Base-by-base conservation (phyloP, 495 filamentous ascomycete species). In the Hypoxylon fuscum region DNA sequence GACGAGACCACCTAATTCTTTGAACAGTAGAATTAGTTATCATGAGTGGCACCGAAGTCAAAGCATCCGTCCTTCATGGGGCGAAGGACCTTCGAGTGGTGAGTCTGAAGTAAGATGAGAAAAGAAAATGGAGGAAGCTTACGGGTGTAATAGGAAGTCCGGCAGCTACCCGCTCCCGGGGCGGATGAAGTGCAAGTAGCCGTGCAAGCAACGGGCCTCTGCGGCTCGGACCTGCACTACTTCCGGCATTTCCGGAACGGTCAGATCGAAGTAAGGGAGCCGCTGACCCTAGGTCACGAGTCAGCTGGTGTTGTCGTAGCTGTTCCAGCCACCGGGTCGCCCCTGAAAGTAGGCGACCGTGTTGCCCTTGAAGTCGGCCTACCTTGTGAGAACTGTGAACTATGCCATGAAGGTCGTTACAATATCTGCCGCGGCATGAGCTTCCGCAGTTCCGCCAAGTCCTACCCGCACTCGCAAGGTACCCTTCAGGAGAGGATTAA, bases 321-420 rank as follows among this genome's bases (percentile, higher is more conserved):
- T 22, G 76, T 86, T n/a, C 14, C 83, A 82, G n/a, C 10, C 15
- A 17, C 66, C 79, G 2, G 83, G 17, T 72, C 74, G 0, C 40
- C 61, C 8, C 63, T 88, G 11, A 65, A 73, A 23, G 42, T 74
- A 62, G 91, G 90, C 31, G 91, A 95, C 70, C 83, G 84, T 21
- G 90, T 95, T n/a, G 90, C 89, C 0, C 78, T 95, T 14, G 91
- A 95, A 77, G 89, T 92, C 66, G 90, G 90, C n/a, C 74, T 91
- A 7, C 90, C 90, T n/a, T 96, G 91, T 68, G 81, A 81, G 21
- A 64, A 77, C 40, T 96, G 91, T 71, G 77, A 81, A 6, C 75
- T 88, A 18, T 96, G 91, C 72, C 63, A 64, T 15, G 77, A 79
- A 40, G 89, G 88, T 21, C 81, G 91, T 47, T 95, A 96, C 73